Evolutionary conservation across 192 early-diverging fungal genomes (phyloP).

Genomic region (Coemansia sp.): DNA sequence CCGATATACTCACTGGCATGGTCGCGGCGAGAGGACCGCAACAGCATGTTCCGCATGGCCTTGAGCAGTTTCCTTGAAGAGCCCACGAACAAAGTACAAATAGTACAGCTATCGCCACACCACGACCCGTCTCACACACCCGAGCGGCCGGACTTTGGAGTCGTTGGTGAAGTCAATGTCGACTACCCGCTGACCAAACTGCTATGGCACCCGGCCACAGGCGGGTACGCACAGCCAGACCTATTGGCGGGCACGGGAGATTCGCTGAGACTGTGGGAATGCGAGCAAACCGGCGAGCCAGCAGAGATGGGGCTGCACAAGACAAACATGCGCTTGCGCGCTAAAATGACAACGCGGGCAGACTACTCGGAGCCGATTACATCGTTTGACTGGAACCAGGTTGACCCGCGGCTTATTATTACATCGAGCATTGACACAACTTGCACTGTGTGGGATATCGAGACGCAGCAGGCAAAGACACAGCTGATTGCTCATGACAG

Average conservation of each 20-base stretch:
- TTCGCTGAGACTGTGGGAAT: slow-evolving; percentile 87
- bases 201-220: slow-evolving; percentile 79
- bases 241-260: slow-evolving; percentile 90
- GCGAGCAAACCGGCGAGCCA: slow-evolving; percentile 59
- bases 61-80: slow-evolving; percentile 81
- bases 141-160: slow-evolving; percentile 68
- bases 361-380: slow-evolving; percentile 92
- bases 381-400: slow-evolving; percentile 97
- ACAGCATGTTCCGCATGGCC: slow-evolving; percentile 74
- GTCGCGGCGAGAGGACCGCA: slow-evolving; percentile 61
- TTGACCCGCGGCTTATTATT: slow-evolving; percentile 81
- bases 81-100: slow-evolving; percentile 62
- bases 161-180: slow-evolving; percentile 75
- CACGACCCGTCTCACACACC: slow-evolving; percentile 45
- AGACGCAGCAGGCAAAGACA: slow-evolving; percentile 95
- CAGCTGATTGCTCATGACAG: slow-evolving; percentile 99
- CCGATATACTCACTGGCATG: slow-evolving; percentile 90
- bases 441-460: slow-evolving; percentile 99
- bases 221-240: slow-evolving; percentile 56
- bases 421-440: slow-evolving; percentile 98
- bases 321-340: slow-evolving; percentile 34
- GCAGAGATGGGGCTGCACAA: slow-evolving; percentile 38
- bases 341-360: slow-evolving; percentile 59
- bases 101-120: slow-evolving; percentile 52
- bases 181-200: slow-evolving; percentile 92